Evolutionary conservation across 176 grass and related monocot genomes (phyloP).

Genomic region (Neostapfia colusana): DNA sequence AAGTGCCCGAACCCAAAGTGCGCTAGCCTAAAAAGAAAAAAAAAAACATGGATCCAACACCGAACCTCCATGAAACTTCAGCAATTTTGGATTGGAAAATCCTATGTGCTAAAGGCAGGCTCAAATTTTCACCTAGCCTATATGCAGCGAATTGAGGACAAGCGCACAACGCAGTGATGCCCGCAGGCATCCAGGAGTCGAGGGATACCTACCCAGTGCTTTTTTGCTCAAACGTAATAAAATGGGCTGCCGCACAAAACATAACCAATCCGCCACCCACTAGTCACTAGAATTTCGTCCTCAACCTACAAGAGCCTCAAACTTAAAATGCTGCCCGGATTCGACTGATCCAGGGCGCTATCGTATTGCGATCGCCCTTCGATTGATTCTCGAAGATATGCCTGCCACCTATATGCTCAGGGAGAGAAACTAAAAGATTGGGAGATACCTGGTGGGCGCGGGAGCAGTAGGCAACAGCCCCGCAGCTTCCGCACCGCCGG

Average conservation of each 20-base stretch:
- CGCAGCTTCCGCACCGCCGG: constrained; percentile 61
- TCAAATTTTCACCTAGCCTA: not conserved
- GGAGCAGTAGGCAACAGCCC: constrained; percentile 65
- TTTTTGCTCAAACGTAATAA: not conserved
- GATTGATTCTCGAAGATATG: not conserved
- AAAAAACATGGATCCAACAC: not conserved
- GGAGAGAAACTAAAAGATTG: not conserved
- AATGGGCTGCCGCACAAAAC: not conserved
- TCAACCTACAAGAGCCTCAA: not conserved
- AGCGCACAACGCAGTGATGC: not conserved
- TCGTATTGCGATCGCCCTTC: not conserved
- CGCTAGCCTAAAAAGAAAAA: not conserved
- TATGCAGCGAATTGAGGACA: not conserved
- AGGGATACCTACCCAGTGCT: not conserved
- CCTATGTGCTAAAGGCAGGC: not conserved
- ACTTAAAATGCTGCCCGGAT: not conserved
- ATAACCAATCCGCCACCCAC: not conserved
- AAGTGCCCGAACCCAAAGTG: not conserved
- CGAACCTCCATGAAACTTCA: not conserved
- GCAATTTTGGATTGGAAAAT: not conserved
- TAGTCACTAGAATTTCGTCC: not conserved
- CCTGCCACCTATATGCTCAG: not conserved
- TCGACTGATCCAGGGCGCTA: not conserved
- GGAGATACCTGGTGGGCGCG: constrained; percentile 50
- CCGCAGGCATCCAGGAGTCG: not conserved